Evolutionary conservation across 192 early-diverging fungal genomes (phyloP).

Genomic region (Coemansia sp.): DNA sequence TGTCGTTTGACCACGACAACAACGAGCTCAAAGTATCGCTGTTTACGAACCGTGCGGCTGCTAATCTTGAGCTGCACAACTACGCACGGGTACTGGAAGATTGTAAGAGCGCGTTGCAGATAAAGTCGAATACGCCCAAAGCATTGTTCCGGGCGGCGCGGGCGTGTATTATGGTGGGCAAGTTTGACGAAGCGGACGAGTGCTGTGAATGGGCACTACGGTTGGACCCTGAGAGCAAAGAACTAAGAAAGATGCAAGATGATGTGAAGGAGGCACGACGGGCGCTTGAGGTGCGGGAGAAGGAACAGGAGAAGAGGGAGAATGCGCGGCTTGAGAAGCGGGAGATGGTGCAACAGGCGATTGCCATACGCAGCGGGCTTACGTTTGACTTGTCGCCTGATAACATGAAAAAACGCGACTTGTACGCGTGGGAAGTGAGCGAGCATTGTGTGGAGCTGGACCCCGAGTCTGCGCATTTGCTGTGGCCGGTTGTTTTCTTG

Average conservation of each 20-base stretch:
- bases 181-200: slow-evolving; percentile 81
- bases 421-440: slow-evolving; percentile 42
- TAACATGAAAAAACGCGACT: background rate
- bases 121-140: slow-evolving; percentile 84
- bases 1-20: slow-evolving; percentile 74
- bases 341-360: slow-evolving; percentile 53
- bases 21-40: slow-evolving; percentile 74
- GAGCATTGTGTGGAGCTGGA: slow-evolving; percentile 62
- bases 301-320: slow-evolving; percentile 39
- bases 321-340: slow-evolving; percentile 47
- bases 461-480: slow-evolving; percentile 58
- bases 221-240: slow-evolving; percentile 62
- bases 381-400: slow-evolving; percentile 30
- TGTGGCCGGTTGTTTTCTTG: slow-evolving; percentile 86
- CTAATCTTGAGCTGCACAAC: slow-evolving; percentile 84
- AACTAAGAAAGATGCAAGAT: slow-evolving; percentile 32
- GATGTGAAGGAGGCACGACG: slow-evolving; percentile 28
- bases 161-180: slow-evolving; percentile 78
- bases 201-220: slow-evolving; percentile 76
- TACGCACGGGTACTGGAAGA: slow-evolving; percentile 86
- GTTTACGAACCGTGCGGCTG: slow-evolving; percentile 87
- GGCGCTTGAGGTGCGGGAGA: slow-evolving; percentile 13
- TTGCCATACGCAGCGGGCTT: slow-evolving; percentile 48
- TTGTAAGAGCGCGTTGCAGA: slow-evolving; percentile 76
- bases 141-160: slow-evolving; percentile 88